These are phyloP conservation scores for Blumeriella jaapii DNA, from an alignment of 2,329 filamentous ascomycete genomes.

Conservation along the genomic window DNA sequence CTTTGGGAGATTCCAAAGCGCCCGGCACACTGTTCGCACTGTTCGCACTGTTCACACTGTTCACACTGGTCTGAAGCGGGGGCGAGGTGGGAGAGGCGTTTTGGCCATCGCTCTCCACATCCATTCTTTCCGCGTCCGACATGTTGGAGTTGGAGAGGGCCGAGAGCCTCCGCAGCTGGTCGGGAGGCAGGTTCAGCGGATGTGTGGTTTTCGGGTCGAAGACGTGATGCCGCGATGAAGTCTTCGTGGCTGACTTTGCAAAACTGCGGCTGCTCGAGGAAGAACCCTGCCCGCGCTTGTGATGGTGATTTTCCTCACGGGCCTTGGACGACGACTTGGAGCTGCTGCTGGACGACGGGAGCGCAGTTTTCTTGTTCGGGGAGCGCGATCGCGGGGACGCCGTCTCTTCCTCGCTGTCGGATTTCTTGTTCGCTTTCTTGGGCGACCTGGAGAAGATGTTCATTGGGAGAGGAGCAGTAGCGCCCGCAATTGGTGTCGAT, in stretches of 20 bases:
- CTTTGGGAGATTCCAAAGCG: slow-evolving; percentile 34
- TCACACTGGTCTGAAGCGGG: slow-evolving; percentile 37
- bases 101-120: slow-evolving; percentile 56
- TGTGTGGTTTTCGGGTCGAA: slow-evolving; percentile 64
- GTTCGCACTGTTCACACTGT: too few species aligned
- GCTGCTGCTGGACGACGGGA: slow-evolving; percentile 14
- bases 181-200: slow-evolving; percentile 80
- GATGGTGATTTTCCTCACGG: slow-evolving; percentile 24
- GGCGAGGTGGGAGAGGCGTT: slow-evolving; percentile 41
- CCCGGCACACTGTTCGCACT: too few species aligned
- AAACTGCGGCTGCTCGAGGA: slow-evolving; percentile 23
- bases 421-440: slow-evolving; percentile 26
- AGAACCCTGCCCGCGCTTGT: slow-evolving; percentile 21
- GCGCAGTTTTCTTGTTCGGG: slow-evolving; percentile 23
- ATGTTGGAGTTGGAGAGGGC: slow-evolving; percentile 52
- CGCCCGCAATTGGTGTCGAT: slow-evolving; percentile 6
- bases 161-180: slow-evolving; percentile 71
- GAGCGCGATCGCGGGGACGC: slow-evolving; percentile 20
- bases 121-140: slow-evolving; percentile 52
- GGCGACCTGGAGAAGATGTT: slow-evolving; percentile 28
- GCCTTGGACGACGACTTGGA: slow-evolving; percentile 22
- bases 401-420: slow-evolving; percentile 20
- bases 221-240: slow-evolving; percentile 30
- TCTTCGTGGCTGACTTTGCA: slow-evolving; percentile 19
- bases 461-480: slow-evolving; percentile 19